Base-by-base conservation (phyloP, 257 asterid genomes). In the Solanum commersonii region DNA sequence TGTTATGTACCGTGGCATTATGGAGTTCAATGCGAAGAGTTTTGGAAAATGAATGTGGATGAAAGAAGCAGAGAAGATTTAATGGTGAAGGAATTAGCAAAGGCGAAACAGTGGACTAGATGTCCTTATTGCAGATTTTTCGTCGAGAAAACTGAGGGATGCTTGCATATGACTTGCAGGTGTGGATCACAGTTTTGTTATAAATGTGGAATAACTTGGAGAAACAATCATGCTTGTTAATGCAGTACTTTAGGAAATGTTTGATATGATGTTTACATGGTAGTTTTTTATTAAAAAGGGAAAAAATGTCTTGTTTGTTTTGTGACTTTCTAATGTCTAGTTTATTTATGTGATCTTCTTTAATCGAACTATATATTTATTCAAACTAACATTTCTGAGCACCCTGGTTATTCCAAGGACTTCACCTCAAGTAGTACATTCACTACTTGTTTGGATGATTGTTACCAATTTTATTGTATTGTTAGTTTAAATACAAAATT, bases 1-100 rank as follows among this genome's bases (percentile, higher is more conserved):
- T 93, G 97, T 81, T 23, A 56, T 2, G 98, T 93, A 77, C 84
- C 94, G 3, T 92, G 95, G 98, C 98, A 93, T 67, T 29, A 86
- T 29, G 93, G 91, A 38, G 8, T 91, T 4, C 90, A 34, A 5
- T 93, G 98, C 22, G 90, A 85, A 20, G 96, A 90, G 88, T 90
- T 88, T 73, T 20, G 29, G 87, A 31, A 6, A 60, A 2, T 93
- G 89, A 59, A 84, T 27, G 59, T 38, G 84, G 87, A 88, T 52
- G 94, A 92, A 87, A 92, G 93, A 22, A 90, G 46, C 29, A 73
- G 46, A 5, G 94, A 90, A 3, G 97, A 94, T 88, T 3, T 90
- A 3, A 86, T 89, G 95, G 52, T 92, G 89, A 89, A 56, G 73
- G 88, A 88, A 73, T 91, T 92, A 22, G 96, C 94, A 3, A 89